These are phyloP conservation scores for Geranium incanum DNA, from an alignment of 441 rosid genomes.

Conservation along the genomic window DNA sequence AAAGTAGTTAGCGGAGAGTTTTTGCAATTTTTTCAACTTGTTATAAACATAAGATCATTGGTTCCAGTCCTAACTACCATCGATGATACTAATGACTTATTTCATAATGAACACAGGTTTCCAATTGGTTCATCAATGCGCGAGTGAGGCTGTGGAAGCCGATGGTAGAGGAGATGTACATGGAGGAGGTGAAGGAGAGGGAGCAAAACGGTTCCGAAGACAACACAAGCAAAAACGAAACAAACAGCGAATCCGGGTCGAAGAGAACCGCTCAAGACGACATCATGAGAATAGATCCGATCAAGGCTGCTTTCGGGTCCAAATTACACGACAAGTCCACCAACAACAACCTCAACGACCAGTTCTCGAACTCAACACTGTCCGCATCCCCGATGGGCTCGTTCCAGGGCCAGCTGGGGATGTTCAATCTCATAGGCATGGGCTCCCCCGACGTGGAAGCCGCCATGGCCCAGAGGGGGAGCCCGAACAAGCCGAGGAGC, in stretches of 20 bases:
- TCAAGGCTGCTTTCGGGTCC: conserved; percentile 19
- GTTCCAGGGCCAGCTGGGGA: conserved; percentile 22
- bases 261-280: conserved; percentile 20
- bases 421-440: conserved; percentile 32
- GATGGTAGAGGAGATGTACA: conserved; percentile 58
- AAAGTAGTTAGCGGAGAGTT: too few relatives aligned
- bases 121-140: conserved; percentile 64
- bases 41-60: too few relatives aligned
- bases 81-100: too few relatives aligned
- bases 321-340: conserved; percentile 21
- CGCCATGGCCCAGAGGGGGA: conserved; percentile 20
- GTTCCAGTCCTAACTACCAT: too few relatives aligned
- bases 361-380: conserved; percentile 29
- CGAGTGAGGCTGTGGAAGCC: conserved; percentile 65
- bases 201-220: conserved; percentile 28
- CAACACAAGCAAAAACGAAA: conserved; percentile 18
- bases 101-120: conserved; percentile 29
- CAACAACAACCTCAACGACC: conserved; percentile 15
- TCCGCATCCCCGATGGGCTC: conserved; percentile 33
- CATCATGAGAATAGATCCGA: conserved; percentile 18
- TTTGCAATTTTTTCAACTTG: too few relatives aligned
- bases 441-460: conserved; percentile 29
- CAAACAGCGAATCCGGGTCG: conserved; percentile 23
- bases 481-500: conserved; percentile 35
- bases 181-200: conserved; percentile 43